Percentiles rank a stretch among this genome's conserved stretches.
Evolutionary conservation across 2,329 filamentous ascomycete genomes (phyloP).

Genomic region (Colletotrichum tamarilloi): DNA sequence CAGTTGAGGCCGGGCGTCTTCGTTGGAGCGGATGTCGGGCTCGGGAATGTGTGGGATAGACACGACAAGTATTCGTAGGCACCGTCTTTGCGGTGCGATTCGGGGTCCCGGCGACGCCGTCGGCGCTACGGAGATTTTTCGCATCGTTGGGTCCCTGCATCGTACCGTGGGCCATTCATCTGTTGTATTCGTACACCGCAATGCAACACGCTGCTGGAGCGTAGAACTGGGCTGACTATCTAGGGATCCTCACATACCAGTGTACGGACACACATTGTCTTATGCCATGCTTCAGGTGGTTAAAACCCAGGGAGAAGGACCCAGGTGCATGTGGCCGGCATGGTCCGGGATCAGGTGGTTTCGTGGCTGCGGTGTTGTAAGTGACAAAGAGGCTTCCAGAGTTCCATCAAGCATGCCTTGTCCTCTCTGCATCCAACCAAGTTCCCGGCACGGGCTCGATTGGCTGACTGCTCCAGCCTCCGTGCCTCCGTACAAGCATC

Average conservation of each 20-base stretch:
- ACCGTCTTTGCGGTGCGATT: background rate
- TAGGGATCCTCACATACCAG: background rate
- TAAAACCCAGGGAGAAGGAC: background rate
- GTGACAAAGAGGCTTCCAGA: background rate
- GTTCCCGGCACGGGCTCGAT: background rate
- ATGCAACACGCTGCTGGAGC: background rate
- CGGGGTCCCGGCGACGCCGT: conserved; percentile 27
- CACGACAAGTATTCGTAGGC: background rate
- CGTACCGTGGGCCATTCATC: background rate
- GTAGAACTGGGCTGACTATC: background rate
- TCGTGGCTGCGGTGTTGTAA: background rate
- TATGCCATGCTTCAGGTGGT: background rate
- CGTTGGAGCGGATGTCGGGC: background rate
- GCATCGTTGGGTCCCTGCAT: background rate
- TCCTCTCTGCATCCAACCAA: background rate
- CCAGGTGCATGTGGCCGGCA: background rate
- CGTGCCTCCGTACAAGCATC: no score
- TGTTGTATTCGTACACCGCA: background rate
- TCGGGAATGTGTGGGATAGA: conserved; percentile 2
- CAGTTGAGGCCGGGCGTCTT: background rate
- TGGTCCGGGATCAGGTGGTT: background rate
- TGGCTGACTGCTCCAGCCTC: background rate
- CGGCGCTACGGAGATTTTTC: conserved; percentile 12
- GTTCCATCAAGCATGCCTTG: background rate
- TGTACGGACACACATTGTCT: no score